Evolutionary conservation across 73 alveolate genomes (phyloP).

Genomic region (Paramecium biaurelia): DNA sequence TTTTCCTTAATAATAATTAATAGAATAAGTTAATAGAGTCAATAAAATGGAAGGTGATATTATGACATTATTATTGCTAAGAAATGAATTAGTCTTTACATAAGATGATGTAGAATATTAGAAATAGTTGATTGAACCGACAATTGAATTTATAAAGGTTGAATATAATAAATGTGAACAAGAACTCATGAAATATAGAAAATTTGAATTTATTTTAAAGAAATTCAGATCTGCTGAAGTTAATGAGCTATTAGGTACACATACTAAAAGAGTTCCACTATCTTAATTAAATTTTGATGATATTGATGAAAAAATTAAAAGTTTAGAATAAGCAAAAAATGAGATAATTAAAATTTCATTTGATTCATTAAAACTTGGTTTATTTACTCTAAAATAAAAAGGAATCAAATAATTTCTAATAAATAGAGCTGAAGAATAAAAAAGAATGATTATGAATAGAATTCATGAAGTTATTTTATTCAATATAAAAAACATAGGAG

Average conservation of each 20-base stretch:
- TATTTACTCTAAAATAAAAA: neutral
- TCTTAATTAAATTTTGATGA: conserved; percentile 5
- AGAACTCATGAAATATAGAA: neutral
- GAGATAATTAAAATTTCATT: neutral
- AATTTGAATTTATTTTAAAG: neutral
- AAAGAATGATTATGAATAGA: neutral
- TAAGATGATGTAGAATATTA: neutral
- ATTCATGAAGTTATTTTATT: neutral
- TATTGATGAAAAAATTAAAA: neutral
- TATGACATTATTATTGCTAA: neutral
- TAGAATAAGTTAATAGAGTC: neutral
- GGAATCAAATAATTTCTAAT: neutral
- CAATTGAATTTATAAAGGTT: neutral
- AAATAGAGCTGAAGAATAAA: neutral
- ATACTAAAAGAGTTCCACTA: neutral
- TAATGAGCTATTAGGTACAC: neutral
- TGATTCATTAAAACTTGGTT: neutral
- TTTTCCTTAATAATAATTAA: neutral
- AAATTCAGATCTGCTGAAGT: neutral
- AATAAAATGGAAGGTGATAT: conserved; percentile 16
- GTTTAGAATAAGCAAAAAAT: neutral
- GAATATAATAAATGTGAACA: neutral
- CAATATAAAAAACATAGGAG: neutral
- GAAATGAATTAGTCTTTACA: neutral
- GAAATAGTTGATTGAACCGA: neutral